These are phyloP conservation scores for Biscogniauxia marginata DNA, from an alignment of 2,329 filamentous ascomycete genomes.

Conservation along the genomic window DNA sequence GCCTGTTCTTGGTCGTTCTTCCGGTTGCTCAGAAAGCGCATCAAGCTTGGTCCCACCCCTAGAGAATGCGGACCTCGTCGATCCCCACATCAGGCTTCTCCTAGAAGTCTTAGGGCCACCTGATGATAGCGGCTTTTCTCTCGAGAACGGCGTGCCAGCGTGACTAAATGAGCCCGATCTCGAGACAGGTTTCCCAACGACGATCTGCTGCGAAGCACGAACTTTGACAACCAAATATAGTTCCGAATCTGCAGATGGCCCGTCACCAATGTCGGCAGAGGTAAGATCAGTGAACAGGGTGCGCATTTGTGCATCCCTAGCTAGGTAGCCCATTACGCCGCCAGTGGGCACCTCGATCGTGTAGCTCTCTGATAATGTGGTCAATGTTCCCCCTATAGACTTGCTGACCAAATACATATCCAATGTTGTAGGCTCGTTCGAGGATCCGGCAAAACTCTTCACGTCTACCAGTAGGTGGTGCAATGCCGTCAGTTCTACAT, in stretches of 20 bases:
- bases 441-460: conserved; percentile 74
- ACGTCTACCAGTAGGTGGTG: conserved; percentile 84
- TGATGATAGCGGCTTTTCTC: conserved; percentile 51
- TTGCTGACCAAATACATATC: conserved; percentile 77
- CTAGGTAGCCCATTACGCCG: conserved; percentile 65
- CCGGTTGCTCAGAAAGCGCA: conserved; percentile 52
- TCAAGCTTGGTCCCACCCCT: conserved; percentile 55
- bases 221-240: conserved; percentile 84
- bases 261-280: conserved; percentile 67
- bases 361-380: conserved; percentile 79
- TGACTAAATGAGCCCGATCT: conserved; percentile 49
- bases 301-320: conserved; percentile 67
- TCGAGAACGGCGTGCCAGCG: conserved; percentile 36
- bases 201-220: conserved; percentile 56
- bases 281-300: conserved; percentile 88
- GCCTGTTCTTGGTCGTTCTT: conserved; percentile 37
- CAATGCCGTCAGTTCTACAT: conserved; percentile 66
- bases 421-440: conserved; percentile 72
- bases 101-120: conserved; percentile 54
- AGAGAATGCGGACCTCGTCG: conserved; percentile 53
- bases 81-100: conserved; percentile 69
- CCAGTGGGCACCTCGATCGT: conserved; percentile 73
- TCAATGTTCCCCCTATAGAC: conserved; percentile 59
- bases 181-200: conserved; percentile 47
- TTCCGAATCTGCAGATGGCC: conserved; percentile 63